These are phyloP conservation scores for Podospora didyma DNA, from an alignment of 495 filamentous ascomycete species.

Conservation along the genomic window DNA sequence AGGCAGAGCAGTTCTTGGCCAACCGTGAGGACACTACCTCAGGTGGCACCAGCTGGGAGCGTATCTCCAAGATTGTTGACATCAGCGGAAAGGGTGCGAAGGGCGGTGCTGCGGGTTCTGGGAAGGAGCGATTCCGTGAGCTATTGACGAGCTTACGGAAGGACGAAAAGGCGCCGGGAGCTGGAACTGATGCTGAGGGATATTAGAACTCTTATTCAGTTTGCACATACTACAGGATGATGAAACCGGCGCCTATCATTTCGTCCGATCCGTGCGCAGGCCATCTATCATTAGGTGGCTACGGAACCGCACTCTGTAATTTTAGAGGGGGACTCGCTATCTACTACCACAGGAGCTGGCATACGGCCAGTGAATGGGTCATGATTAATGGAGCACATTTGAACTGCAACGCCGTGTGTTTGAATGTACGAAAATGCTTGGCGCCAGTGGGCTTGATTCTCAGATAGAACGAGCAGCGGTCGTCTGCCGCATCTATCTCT, in stretches of 20 bases:
- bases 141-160: conserved; percentile 82
- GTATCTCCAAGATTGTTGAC: conserved; percentile 94
- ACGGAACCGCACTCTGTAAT: conserved; percentile 6
- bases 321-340: conserved; percentile 1
- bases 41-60: conserved; percentile 96
- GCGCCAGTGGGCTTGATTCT: too few species aligned
- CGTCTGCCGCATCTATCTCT: too few species aligned
- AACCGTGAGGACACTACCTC: conserved; percentile 86
- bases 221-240: conserved; percentile 2
- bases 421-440: too few species aligned
- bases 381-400: conserved; percentile 7
- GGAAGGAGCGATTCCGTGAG: conserved; percentile 94
- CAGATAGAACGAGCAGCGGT: too few species aligned
- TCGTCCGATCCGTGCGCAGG: not conserved
- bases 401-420: too few species aligned
- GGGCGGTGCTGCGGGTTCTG: conserved; percentile 79
- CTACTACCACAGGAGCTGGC: too few species aligned
- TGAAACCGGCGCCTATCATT: conserved; percentile 2
- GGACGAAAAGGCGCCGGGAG: conserved; percentile 92
- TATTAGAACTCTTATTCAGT: conserved; percentile 19
- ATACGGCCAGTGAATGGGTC: not conserved
- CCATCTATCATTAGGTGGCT: not conserved
- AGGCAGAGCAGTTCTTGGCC: conserved; percentile 91
- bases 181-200: conserved; percentile 68
- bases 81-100: conserved; percentile 87